Conservation (phyloP, 768 basidiomycete genomes). For the Leccinum uliginosum region DNA sequence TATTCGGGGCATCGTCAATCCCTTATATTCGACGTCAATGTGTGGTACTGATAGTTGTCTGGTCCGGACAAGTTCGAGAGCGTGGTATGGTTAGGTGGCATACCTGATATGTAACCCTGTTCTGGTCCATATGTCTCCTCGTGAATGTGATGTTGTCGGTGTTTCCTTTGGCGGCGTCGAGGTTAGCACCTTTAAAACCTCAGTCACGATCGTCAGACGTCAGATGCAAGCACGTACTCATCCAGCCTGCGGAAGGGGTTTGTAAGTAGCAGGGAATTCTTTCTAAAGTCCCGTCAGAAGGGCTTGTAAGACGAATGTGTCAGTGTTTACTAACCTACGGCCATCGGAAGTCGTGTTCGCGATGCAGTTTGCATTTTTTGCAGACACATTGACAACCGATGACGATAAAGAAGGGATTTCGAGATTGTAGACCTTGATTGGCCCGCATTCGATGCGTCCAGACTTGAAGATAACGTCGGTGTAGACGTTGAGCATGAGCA, state of each 20-base stretch:
- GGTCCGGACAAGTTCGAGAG: not conserved
- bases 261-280: not conserved
- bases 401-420: too few relatives aligned
- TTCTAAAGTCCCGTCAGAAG: too few relatives aligned
- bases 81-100: not conserved
- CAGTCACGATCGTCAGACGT: not conserved
- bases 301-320: too few relatives aligned
- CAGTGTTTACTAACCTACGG: too few relatives aligned
- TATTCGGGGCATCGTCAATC: constrained; percentile 17
- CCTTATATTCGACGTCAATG: constrained; percentile 38
- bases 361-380: too few relatives aligned
- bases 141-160: constrained; percentile 55
- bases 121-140: constrained; percentile 75
- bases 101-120: constrained; percentile 72
- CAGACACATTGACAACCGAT: too few relatives aligned
- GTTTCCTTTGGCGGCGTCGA: constrained; percentile 35
- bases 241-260: constrained; percentile 40
- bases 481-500: constrained; percentile 60
- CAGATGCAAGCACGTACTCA: constrained; percentile 42
- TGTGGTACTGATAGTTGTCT: constrained; percentile 54
- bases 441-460: too few relatives aligned
- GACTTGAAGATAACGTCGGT: constrained; percentile 46
- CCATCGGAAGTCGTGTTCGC: too few relatives aligned
- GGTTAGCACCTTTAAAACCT: constrained; percentile 40
- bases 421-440: too few relatives aligned